A percentile compares a stretch with the other conserved stretches of the same genome.
Conservation (phyloP, 306 rosid species). For the Prunus davidiana region DNA sequence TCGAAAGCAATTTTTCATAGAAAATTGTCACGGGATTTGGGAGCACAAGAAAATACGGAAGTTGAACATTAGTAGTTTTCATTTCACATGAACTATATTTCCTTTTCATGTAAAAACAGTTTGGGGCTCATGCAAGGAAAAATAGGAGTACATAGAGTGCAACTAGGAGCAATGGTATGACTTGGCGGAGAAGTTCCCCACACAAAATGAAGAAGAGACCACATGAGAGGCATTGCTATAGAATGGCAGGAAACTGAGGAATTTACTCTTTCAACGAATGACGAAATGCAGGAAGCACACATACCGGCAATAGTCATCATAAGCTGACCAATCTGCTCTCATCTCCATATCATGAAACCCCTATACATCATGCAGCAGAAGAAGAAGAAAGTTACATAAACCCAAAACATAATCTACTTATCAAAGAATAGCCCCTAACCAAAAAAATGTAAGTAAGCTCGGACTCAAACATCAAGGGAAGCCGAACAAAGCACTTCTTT, state of each 20-base stretch:
- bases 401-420: neutral
- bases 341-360: conserved; percentile 56
- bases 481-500: neutral
- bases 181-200: too few relatives aligned
- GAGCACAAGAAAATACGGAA: neutral
- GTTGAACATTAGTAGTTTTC: neutral
- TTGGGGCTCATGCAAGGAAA: too few relatives aligned
- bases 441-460: neutral
- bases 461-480: neutral
- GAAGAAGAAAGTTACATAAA: neutral
- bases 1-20: neutral
- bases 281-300: neutral
- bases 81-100: neutral
- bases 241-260: too few relatives aligned
- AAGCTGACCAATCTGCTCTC: conserved; percentile 66
- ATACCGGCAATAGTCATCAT: conserved; percentile 73
- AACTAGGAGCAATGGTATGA: neutral
- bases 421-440: neutral
- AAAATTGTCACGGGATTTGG: neutral
- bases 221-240: too few relatives aligned
- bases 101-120: too few relatives aligned
- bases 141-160: too few relatives aligned
- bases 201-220: too few relatives aligned
- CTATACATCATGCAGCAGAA: conserved; percentile 35
- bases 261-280: too few relatives aligned